Conservation (phyloP, 2,329 filamentous ascomycete species). For the Samsoniella hepiali region DNA sequence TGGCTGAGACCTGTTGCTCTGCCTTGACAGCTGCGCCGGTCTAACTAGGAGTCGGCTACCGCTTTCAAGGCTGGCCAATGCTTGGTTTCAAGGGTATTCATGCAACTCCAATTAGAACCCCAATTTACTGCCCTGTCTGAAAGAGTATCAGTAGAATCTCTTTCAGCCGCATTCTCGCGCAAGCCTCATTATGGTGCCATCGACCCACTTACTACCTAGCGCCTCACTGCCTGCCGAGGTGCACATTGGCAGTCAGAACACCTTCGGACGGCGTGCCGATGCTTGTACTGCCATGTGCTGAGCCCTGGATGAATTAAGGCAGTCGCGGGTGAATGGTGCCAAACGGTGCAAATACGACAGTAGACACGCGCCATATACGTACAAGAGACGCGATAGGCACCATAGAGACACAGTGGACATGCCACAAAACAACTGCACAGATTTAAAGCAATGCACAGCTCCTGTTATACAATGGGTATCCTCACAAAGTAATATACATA, state of each 20-base stretch:
- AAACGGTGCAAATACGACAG: neutral
- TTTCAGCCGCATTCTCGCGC: constrained; percentile 4
- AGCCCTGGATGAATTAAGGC: neutral
- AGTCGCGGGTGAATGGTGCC: neutral
- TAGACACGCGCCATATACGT: neutral
- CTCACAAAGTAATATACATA: neutral
- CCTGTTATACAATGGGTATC: neutral
- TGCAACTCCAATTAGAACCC: neutral
- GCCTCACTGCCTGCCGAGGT: neutral
- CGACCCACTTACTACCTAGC: neutral
- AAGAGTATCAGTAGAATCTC: neutral
- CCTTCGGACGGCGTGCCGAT: neutral
- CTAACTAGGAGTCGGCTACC: too few species aligned
- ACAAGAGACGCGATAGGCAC: neutral
- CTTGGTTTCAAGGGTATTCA: too few species aligned
- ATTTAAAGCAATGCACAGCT: neutral
- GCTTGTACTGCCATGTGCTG: neutral
- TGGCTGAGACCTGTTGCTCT: neutral
- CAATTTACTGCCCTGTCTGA: neutral
- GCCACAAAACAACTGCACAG: neutral
- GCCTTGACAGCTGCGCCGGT: too few species aligned
- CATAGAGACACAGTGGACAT: neutral
- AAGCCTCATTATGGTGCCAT: constrained; percentile 17
- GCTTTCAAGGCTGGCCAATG: too few species aligned
- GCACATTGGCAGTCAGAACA: neutral